Conservation (phyloP, 2,329 filamentous ascomycete species). For the Aspergillus aculeatus region DNA sequence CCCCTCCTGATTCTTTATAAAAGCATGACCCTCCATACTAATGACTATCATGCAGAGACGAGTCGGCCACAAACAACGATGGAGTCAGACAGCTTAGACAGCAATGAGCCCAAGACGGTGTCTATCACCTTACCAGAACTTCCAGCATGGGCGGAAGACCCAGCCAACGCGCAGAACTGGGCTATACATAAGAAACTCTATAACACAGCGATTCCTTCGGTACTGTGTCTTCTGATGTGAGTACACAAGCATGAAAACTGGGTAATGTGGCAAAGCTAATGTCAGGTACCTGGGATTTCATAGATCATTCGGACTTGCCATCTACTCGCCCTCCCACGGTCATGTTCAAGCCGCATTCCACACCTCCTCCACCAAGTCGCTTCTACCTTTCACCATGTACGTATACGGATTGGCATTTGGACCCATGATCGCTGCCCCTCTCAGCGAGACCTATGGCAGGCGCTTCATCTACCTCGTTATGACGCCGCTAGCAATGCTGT, state of each 20-base stretch:
- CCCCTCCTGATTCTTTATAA: too few relatives aligned
- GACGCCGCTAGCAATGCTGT: conserved; percentile 8
- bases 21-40: too few relatives aligned
- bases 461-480: conserved; percentile 11
- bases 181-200: conserved; percentile 3
- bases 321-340: conserved; percentile 13
- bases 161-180: conserved; percentile 8
- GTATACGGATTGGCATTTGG: conserved; percentile 14
- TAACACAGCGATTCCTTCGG: conserved; percentile 2
- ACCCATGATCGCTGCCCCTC: conserved; percentile 10
- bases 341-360: conserved; percentile 8
- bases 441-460: conserved; percentile 12
- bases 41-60: not conserved
- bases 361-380: conserved; percentile 5
- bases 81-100: not conserved
- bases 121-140: not conserved
- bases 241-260: not conserved
- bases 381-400: conserved; percentile 13
- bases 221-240: conserved; percentile 6
- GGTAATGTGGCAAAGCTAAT: too few relatives aligned
- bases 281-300: not conserved
- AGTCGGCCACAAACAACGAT: not conserved
- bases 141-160: not conserved
- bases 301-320: conserved; percentile 13
- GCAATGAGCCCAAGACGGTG: not conserved